Conservation (phyloP, 768 basidiomycete species). For the Crassisporium funariophilum region DNA sequence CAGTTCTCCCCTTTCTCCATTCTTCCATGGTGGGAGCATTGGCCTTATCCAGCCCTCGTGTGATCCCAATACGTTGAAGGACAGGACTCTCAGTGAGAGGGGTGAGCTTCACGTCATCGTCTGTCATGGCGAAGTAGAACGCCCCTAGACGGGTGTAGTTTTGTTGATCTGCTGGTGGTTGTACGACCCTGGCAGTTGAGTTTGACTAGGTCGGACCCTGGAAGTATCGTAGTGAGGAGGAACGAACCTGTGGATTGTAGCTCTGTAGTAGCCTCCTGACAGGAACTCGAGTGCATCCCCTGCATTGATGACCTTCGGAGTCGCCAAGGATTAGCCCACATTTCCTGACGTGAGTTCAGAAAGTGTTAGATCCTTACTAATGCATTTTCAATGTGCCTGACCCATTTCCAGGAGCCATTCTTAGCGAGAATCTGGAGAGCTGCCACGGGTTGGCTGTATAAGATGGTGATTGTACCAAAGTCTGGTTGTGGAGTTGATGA, state of each 20-base stretch:
- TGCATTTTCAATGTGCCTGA: constrained; percentile 59
- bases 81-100: constrained; percentile 52
- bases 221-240: background rate
- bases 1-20: constrained; percentile 54
- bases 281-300: constrained; percentile 64
- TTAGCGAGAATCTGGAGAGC: constrained; percentile 57
- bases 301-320: constrained; percentile 54
- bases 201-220: background rate
- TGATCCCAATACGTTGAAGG: constrained; percentile 45
- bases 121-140: constrained; percentile 58
- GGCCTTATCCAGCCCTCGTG: constrained; percentile 35
- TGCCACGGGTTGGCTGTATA: constrained; percentile 64
- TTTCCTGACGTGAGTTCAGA: background rate
- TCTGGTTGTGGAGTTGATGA: constrained; percentile 30
- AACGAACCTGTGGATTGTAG: constrained; percentile 51
- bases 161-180: constrained; percentile 58
- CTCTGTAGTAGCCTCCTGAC: constrained; percentile 60
- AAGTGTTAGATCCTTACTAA: constrained; percentile 38
- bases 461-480: constrained; percentile 55
- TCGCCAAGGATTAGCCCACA: background rate
- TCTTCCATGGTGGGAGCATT: constrained; percentile 52
- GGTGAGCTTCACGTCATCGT: constrained; percentile 49
- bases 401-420: constrained; percentile 59
- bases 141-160: constrained; percentile 51
- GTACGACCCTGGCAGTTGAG: constrained; percentile 44